These are phyloP conservation scores for Petrea volubilis DNA, from an alignment of 257 asterid species.

Conservation along the genomic window DNA sequence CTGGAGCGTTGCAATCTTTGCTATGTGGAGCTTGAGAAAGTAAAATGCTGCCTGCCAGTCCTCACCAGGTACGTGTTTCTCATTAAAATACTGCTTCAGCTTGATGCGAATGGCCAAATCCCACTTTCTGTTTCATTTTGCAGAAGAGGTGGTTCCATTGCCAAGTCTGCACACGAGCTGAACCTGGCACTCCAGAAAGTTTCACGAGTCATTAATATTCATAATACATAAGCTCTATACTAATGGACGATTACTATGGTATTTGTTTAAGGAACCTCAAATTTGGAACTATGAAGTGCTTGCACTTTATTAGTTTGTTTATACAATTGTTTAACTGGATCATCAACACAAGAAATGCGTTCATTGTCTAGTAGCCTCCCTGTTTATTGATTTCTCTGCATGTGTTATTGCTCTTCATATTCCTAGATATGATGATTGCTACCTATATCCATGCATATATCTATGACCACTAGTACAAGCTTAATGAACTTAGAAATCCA, in stretches of 20 bases:
- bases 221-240: conserved; percentile 22
- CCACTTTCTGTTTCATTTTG: conserved; percentile 23
- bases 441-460: background rate
- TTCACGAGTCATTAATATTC: conserved; percentile 47
- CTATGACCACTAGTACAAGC: conserved; percentile 24
- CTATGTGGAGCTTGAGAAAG: conserved; percentile 91
- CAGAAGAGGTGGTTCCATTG: conserved; percentile 92
- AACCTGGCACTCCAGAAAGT: conserved; percentile 80
- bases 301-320: conserved; percentile 3
- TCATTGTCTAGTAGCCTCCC: background rate
- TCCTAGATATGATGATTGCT: background rate
- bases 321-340: background rate
- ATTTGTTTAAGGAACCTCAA: conserved; percentile 18
- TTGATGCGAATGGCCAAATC: conserved; percentile 14
- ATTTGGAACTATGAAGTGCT: conserved; percentile 21
- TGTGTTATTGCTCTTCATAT: too few relatives aligned
- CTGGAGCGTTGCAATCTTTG: conserved; percentile 91
- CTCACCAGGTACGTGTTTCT: conserved; percentile 63
- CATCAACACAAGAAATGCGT: background rate
- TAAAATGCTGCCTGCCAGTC: conserved; percentile 62
- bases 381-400: conserved; percentile 4
- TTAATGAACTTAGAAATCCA: background rate
- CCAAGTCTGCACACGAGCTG: conserved; percentile 88
- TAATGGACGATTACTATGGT: conserved; percentile 5
- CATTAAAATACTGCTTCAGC: conserved; percentile 1